These are phyloP conservation scores for Echium plantagineum DNA, from an alignment of 257 asterid genomes.

Conservation along the genomic window DNA sequence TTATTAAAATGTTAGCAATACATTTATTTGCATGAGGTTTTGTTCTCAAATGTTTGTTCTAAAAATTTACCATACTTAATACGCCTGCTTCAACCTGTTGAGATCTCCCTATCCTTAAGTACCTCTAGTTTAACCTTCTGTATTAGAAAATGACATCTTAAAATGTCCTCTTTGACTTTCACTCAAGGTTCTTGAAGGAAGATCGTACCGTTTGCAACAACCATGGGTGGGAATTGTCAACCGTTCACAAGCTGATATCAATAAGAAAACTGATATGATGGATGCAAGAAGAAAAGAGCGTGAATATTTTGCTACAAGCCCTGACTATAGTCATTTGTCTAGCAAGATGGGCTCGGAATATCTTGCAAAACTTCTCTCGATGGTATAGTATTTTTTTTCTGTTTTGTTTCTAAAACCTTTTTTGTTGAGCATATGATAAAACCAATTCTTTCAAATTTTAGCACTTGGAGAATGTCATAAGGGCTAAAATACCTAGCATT, in stretches of 20 bases:
- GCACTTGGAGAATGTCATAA: slow-evolving; percentile 80
- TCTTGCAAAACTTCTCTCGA: slow-evolving; percentile 89
- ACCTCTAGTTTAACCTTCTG: background rate
- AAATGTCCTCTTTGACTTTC: background rate
- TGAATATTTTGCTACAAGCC: slow-evolving; percentile 76
- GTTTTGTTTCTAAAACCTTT: no score
- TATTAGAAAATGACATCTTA: background rate
- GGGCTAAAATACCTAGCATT: slow-evolving; percentile 78
- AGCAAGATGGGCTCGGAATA: slow-evolving; percentile 89
- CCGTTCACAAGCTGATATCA: slow-evolving; percentile 90
- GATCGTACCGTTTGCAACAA: slow-evolving; percentile 69
- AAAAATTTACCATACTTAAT: no score
- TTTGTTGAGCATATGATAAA: no score
- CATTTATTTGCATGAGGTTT: no score
- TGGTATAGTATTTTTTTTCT: slow-evolving; percentile 23
- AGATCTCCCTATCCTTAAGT: no score
- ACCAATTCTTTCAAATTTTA: slow-evolving; percentile 27
- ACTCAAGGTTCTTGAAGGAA: slow-evolving; percentile 81
- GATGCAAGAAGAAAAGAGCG: slow-evolving; percentile 68
- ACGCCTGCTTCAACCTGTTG: no score
- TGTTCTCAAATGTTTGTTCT: no score
- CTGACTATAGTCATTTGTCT: slow-evolving; percentile 76
- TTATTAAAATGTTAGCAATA: no score
- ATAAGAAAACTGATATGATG: slow-evolving; percentile 62
- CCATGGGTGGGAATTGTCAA: slow-evolving; percentile 97